Evolutionary conservation across 768 basidiomycete species (phyloP), one percentile per base, ranked within the genome.

Genomic region (Mycena amicta): DNA sequence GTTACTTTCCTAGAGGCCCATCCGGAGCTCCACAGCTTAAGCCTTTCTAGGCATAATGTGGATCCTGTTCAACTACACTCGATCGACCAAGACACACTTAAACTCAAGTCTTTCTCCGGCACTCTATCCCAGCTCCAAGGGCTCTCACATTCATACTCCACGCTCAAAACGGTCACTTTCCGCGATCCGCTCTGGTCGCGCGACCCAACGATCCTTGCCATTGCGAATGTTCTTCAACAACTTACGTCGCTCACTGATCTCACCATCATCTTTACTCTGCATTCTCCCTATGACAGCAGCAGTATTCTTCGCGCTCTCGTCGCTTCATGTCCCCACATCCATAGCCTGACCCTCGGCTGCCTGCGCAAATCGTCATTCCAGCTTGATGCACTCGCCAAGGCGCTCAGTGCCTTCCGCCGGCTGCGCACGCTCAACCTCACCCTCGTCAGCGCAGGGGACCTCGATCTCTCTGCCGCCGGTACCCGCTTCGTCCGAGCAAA

Each of bases 231-330:
- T n/a, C 78, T 92, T 25, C 77, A 82, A 57, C 79, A 79, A 49
- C 66, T 91, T 22, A 78, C 79, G 20, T 75, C 76, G 4, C 77
- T 92, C 25, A 79, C 75, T 13, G 80, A 83, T 39, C 76, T 92
- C 55, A 84, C 80, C 53, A 81, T 91, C 41, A 75, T 83, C 16
- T 91, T 91, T 67, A 80, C 82, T 37, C 79, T 91, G 50, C 87
- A 90, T 65, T 85, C 85, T 1, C 84, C 85, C 66, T 90, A 90
- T 66, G 89, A 92, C 63, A 86, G 87, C 65, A 86, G 83, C 26
- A 85, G 85, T 63, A 74, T 90, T 56, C 76, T 92, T 30, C 83
- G 87, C 45, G 85, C 86, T 3, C 79, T 92, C 56, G 82, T 84
- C 52, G 73, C 83, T 13, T 80, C 86, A 0, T 90, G 89, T 65